Base-by-base conservation (phyloP, 192 early-diverging fungal species). In the Entomortierella lignicola region DNA sequence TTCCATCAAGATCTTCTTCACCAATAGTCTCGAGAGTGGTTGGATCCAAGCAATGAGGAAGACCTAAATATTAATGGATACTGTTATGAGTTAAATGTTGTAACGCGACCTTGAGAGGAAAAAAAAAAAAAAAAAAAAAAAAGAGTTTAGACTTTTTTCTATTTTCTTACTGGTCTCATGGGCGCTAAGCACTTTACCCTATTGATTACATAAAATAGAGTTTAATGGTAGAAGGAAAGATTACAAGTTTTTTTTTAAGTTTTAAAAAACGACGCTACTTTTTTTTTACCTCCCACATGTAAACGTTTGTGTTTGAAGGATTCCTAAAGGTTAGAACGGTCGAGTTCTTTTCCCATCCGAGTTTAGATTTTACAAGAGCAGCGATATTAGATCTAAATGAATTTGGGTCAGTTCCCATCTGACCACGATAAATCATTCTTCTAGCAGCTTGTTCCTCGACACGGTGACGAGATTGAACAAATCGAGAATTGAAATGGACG, bases 401-500 rank as follows among this genome's bases (percentile, higher is more conserved):
- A 43, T 77, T 77, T 12, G 73, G 73, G 15, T 77, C 73, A 4
- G 73, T 77, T 2, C 73, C 73, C 73, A 77, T 77, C 51, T 77
- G 73, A 25, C 73, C 73, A 30, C 73, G 65, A 20, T 69, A 77
- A 17, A 77, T 77, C 73, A 77, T 77, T 55, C 63, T 68, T 12
- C 43, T 60, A 11, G 60, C 65, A 6, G 73, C 55, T 18, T 77
- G 60, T 25, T 77, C 73, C 48, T 77, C 66, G 11, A 77, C 73
- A 20, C 73, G 65, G 18, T 77, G 73, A 17, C 66, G 73, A 15
- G 73, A 77, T 42, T 77, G 73, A 17, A 77, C 66, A 32, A 77
- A 77, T 13, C 73, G 66, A 6, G 73, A 77, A 55, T 77, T 77
- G 60, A 77, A 77, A 60, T 77, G 73, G 15, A 77, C 73, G n/a